Evolutionary conservation across 805 yeast genomes (phyloP), one percentile per base, ranked within the genome.

Genomic region (Candida hungchunana): DNA sequence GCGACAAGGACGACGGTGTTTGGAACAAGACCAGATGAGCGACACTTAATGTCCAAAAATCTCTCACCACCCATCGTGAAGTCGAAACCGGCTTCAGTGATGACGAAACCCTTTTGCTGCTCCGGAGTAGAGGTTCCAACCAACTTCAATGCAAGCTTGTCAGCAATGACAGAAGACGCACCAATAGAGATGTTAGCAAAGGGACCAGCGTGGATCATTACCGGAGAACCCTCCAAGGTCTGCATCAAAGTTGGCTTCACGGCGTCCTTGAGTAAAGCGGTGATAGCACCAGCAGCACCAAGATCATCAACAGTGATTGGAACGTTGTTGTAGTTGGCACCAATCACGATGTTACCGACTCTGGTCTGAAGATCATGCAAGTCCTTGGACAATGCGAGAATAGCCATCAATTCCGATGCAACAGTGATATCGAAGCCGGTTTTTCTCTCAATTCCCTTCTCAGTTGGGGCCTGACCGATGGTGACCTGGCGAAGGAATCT

Each of bases 31-130:
- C 90, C 93, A n/a, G 86, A 77, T 8, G 88, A 72, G 57, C 93
- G 73, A 59, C 89, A 80, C 61, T 83, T 83, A 64, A 83, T 83
- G 62, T 83, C 82, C 60, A 81, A 69, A 62, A 83, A 83, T 63
- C 94, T 69, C 66, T 83, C 94, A 60, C 94, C 94, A 57, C 94
- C 94, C 94, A 83, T 83, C 34, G 93, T 83, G 69, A 83, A 83
- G 62, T 83, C 94, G 64, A 83, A 83, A 44, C 94, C 94, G 14
- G 94, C 94, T 61, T 83, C 94, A 31, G 94, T 83, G 36, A 83
- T 82, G 43, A 83, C 94, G 50, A 75, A 83, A 43, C 94, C 93
- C 48, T 72, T 73, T 52, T 72, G 73, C 33, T 63, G 73, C 37
- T 67, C 64, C 31, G 64, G 66, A n/a, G 73, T 59, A 12, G 73